Evolutionary conservation across 2,329 filamentous ascomycete species (phyloP), one percentile per base, ranked within the genome.

Genomic region (Aspergillus tamarii): DNA sequence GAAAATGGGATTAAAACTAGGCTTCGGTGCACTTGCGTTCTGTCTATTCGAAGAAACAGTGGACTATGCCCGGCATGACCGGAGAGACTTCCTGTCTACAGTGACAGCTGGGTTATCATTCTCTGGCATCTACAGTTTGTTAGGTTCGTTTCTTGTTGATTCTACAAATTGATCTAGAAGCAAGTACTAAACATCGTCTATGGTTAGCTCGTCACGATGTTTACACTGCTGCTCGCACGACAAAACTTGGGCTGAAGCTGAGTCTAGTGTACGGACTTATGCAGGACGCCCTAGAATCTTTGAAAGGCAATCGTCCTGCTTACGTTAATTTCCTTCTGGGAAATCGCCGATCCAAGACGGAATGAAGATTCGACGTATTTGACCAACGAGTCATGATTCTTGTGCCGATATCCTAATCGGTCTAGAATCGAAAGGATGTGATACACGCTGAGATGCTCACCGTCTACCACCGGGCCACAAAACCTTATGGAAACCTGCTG

Each of bases 11-110:
- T 76, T 81, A 36, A 88, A 86, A 69, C 84, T 96, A 7, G 87
- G 87, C 5, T 81, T 90, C 53, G 94, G 94, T 86, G 91, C 88
- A 2, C 85, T 87, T 21, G 81, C 91, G 57, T 95, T 96, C 73
- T 89, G 96, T 72, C 83, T 88, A 8, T 87, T 95, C 56, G 95
- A 98, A 81, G 91, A 94, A 77, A 89, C 91, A 61, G 89, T 97
- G 57, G 94, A 97, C 79, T 84, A 89, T 83, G 84, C 78, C 30
- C 76, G 78, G 23, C 76, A 81, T 57, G 84, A 84, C 28, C 80
- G 83, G 61, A 87, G 88, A 76, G 94, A 98, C 78, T 89, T 93
- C 72, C 75, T 92, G 71, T 94, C 91, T 67, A 96, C 92, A 0
- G 87, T 93, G 7, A 84, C 94, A 63, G 93, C 95, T 30, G 94